A percentile compares a stretch with the other conserved stretches of the same genome.
Evolutionary conservation across 139 green algal species (phyloP).

Genomic region (Chlorella sp.): DNA sequence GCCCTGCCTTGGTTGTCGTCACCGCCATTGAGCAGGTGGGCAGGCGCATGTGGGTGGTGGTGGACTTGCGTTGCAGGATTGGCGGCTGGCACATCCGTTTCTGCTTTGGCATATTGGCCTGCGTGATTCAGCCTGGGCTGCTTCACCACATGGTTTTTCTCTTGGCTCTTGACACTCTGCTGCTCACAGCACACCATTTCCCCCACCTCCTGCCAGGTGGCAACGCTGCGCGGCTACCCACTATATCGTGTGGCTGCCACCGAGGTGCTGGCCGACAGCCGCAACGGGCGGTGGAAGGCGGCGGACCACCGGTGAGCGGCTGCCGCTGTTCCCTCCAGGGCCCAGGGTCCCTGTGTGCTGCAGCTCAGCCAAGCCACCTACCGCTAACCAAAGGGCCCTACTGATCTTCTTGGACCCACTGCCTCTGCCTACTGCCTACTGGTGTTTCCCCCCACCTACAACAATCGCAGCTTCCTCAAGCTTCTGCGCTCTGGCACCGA

Average conservation of each 20-base stretch:
- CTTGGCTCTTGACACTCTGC: neutral
- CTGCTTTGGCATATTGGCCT: no score
- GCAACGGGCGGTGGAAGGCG: slow-evolving; percentile 27
- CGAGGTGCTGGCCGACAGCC: slow-evolving; percentile 55
- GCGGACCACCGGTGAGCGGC: slow-evolving; percentile 29
- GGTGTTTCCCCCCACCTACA: neutral
- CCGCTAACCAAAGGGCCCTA: no score
- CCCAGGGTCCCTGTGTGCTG: no score
- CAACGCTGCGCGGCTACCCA: slow-evolving; percentile 56
- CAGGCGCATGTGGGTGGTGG: neutral
- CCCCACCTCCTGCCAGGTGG: slow-evolving; percentile 39
- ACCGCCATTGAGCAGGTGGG: slow-evolving; percentile 63
- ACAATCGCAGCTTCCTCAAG: slow-evolving; percentile 44
- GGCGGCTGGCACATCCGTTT: neutral
- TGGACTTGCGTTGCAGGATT: no score
- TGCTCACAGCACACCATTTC: neutral
- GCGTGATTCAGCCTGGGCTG: no score
- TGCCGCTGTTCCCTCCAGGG: no score
- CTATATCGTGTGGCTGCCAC: slow-evolving; percentile 66
- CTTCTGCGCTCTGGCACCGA: slow-evolving; percentile 70
- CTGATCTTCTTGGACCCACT: neutral
- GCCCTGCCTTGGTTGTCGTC: slow-evolving; percentile 63
- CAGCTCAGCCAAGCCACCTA: no score
- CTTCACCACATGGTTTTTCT: neutral
- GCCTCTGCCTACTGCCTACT: neutral